phyloP scores from a whole-genome alignment of 2,329 filamentous ascomycete species.

The Hypoxylon sp. region DNA sequence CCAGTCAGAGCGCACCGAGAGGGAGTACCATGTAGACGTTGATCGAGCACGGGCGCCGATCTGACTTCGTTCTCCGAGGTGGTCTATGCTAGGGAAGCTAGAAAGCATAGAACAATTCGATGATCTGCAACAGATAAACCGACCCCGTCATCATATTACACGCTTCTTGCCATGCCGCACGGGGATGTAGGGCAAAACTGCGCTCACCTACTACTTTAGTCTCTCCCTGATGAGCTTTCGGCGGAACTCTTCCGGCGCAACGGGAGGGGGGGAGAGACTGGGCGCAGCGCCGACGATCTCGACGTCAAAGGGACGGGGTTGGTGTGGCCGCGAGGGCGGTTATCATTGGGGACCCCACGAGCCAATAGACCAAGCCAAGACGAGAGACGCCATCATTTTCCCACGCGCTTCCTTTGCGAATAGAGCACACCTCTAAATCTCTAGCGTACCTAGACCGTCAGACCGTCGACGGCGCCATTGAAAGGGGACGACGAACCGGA shows the following conservation, averaged over 20 bases:
- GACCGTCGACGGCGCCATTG: constrained; percentile 2
- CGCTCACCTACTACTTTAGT: too few relatives aligned
- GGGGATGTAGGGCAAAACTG: constrained; percentile 17
- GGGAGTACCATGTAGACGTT: background rate
- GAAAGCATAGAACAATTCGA: constrained; percentile 30
- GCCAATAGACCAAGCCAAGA: constrained; percentile 29
- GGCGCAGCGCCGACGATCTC: constrained; percentile 22
- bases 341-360: constrained; percentile 31
- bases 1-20: background rate
- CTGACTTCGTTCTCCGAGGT: constrained; percentile 15
- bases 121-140: constrained; percentile 26
- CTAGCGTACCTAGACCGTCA: too few relatives aligned
- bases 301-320: constrained; percentile 28
- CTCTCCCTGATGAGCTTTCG: constrained; percentile 9
- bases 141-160: constrained; percentile 6
- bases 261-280: constrained; percentile 31
- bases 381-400: too few relatives aligned
- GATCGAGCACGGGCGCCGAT: constrained; percentile 6
- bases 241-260: constrained; percentile 28
- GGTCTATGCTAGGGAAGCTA: constrained; percentile 24
- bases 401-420: constrained; percentile 10
- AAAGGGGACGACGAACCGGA: constrained; percentile 18
- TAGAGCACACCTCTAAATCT: constrained; percentile 20
- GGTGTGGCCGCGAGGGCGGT: constrained; percentile 8
- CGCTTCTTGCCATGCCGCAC: background rate